Evolutionary conservation across 2,329 filamentous ascomycete species (phyloP).

Genomic region (Ascochyta viciae-villosae): DNA sequence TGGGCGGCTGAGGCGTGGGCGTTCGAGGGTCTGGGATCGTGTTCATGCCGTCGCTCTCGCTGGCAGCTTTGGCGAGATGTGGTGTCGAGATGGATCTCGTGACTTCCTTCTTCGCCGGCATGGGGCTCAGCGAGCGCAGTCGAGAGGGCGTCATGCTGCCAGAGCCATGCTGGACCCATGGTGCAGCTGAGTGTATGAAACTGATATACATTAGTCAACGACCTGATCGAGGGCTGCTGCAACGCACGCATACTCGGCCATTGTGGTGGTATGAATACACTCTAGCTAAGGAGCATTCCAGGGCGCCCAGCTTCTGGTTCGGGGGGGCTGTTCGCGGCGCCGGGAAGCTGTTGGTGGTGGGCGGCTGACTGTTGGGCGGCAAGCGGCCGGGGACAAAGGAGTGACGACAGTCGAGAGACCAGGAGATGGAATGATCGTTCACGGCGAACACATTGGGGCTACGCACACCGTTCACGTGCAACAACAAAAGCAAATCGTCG

Average conservation of each 20-base stretch:
- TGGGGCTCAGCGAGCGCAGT: conserved; percentile 46
- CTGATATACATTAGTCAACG: conserved; percentile 22
- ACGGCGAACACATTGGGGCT: conserved; percentile 19
- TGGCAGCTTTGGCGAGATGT: conserved; percentile 41
- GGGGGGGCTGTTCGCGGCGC: conserved; percentile 11
- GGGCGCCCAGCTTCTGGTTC: conserved; percentile 2
- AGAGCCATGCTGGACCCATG: conserved; percentile 43
- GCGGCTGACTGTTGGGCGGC: conserved; percentile 18
- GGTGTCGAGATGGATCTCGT: conserved; percentile 49
- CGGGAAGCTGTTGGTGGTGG: conserved; percentile 11
- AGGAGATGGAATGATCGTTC: conserved; percentile 7
- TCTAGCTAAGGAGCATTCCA: conserved; percentile 19
- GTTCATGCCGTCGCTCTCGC: conserved; percentile 66
- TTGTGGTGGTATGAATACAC: conserved; percentile 16
- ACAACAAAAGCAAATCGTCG: conserved; percentile 3
- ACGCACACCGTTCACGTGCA: conserved; percentile 10
- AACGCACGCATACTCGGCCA: conserved; percentile 39
- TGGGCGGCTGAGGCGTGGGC: conserved; percentile 46
- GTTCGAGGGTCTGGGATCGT: conserved; percentile 67
- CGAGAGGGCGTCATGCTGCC: conserved; percentile 47
- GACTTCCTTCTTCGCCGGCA: conserved; percentile 45
- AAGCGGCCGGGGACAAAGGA: conserved; percentile 39
- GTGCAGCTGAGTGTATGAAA: conserved; percentile 45
- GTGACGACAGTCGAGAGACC: conserved; percentile 39
- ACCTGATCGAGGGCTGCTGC: background rate